Conservation (phyloP, 2,329 filamentous ascomycete species). For the Fusarium anthophilum region DNA sequence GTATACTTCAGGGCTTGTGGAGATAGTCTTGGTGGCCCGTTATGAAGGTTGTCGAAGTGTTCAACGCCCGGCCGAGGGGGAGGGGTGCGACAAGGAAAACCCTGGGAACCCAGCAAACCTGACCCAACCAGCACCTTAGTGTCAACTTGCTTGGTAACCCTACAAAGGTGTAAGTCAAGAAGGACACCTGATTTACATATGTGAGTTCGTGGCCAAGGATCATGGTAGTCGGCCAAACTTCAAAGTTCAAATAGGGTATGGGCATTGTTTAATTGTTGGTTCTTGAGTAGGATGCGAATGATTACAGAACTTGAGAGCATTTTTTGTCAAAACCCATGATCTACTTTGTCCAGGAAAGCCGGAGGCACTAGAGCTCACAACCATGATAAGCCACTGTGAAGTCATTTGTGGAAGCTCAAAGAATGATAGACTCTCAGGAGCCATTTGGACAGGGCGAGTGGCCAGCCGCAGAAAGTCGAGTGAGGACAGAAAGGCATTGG, state of each 20-base stretch:
- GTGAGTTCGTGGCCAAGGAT: conserved; percentile 28
- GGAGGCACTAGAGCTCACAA: conserved; percentile 5
- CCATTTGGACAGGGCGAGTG: conserved; percentile 6
- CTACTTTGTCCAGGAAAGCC: neutral
- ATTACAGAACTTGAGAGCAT: neutral
- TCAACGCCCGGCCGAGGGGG: conserved; percentile 23
- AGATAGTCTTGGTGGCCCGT: conserved; percentile 32
- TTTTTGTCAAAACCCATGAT: neutral
- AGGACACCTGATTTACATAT: conserved; percentile 37
- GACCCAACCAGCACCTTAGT: conserved; percentile 35
- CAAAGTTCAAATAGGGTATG: conserved; percentile 4
- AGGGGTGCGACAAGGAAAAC: conserved; percentile 33
- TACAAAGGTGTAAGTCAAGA: conserved; percentile 35
- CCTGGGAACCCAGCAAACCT: conserved; percentile 27
- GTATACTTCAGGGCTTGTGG: conserved; percentile 37
- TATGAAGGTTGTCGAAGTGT: conserved; percentile 31
- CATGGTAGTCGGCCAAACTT: conserved; percentile 6
- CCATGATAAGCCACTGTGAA: conserved; percentile 6
- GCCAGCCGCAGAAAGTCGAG: conserved; percentile 16
- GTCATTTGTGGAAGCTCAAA: conserved; percentile 13
- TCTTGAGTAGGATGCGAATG: conserved; percentile 2
- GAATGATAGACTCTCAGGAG: conserved; percentile 7
- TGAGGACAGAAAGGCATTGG: conserved; percentile 29
- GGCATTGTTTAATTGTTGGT: conserved; percentile 6
- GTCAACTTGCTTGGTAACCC: conserved; percentile 38